Conservation (phyloP, 176 grass and related monocot genomes). For the Urochloa ruziziensis region DNA sequence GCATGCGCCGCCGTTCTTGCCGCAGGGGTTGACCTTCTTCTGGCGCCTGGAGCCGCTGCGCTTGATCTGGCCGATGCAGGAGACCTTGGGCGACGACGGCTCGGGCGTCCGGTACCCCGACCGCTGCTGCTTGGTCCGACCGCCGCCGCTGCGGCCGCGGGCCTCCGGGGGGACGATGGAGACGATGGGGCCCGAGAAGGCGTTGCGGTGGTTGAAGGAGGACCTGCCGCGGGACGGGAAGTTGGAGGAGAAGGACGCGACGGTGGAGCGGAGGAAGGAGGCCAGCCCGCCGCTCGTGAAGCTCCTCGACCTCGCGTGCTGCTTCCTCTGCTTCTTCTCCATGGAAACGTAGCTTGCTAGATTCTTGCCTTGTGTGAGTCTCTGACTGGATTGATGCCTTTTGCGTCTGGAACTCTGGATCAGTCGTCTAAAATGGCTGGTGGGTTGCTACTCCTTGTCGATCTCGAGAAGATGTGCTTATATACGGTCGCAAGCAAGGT, state of each 20-base stretch:
- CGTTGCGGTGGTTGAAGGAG: slow-evolving; percentile 54
- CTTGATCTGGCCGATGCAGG: slow-evolving; percentile 94
- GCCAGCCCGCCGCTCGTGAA: slow-evolving; percentile 34
- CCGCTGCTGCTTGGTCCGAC: not conserved
- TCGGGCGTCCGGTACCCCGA: slow-evolving; percentile 53
- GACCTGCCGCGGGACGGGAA: slow-evolving; percentile 21
- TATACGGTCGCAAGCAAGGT: not conserved
- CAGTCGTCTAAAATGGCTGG: not conserved
- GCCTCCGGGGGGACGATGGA: slow-evolving; percentile 76
- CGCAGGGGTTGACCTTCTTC: slow-evolving; percentile 31
- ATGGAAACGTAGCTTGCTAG: not conserved
- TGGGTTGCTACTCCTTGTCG: not conserved
- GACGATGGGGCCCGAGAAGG: slow-evolving; percentile 74
- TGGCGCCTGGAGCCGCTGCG: slow-evolving; percentile 40
- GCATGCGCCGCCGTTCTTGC: slow-evolving; percentile 50
- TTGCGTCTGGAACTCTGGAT: not conserved
- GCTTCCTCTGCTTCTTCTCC: slow-evolving; percentile 28
- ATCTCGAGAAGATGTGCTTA: not conserved
- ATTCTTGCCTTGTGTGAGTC: not conserved
- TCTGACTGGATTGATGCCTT: not conserved
- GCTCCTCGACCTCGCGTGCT: slow-evolving; percentile 41
- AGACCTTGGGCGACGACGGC: slow-evolving; percentile 83
- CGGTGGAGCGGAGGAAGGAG: slow-evolving; percentile 55
- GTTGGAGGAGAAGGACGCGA: slow-evolving; percentile 47
- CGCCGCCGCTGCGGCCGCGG: slow-evolving; percentile 28